These are phyloP conservation scores for Eleusine indica DNA, from an alignment of 176 grass and related monocot species.

Conservation along the genomic window DNA sequence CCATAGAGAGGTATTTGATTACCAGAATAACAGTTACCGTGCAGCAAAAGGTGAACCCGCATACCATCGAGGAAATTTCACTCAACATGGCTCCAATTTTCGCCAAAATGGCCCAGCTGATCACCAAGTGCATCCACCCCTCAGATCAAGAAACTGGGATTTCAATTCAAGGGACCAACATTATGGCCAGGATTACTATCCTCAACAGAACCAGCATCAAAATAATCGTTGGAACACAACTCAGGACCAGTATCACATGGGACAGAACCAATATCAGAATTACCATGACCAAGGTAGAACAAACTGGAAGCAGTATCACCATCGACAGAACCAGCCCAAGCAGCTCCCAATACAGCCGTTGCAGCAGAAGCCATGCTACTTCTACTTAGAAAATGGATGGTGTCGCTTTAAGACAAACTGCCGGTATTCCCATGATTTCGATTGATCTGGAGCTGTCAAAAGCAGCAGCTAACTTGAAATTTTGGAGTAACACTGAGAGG, in stretches of 20 bases:
- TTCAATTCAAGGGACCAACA: slow-evolving; percentile 15
- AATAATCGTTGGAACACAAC: not conserved
- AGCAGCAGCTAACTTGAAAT: not conserved
- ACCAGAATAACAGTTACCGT: not conserved
- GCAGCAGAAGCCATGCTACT: not conserved
- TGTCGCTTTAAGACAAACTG: slow-evolving; percentile 41
- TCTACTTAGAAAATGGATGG: slow-evolving; percentile 33
- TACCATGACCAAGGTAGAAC: not conserved
- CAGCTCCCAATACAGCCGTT: not conserved
- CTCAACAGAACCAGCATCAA: not conserved
- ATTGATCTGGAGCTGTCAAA: not conserved
- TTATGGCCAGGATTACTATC: not conserved
- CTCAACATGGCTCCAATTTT: slow-evolving; percentile 31
- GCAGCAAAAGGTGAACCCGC: not conserved
- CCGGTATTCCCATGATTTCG: slow-evolving; percentile 41
- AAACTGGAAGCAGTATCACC: slow-evolving; percentile 3
- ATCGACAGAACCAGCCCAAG: slow-evolving; percentile 1
- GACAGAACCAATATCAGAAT: not conserved
- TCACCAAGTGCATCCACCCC: slow-evolving; percentile 13
- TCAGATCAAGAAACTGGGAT: slow-evolving; percentile 21
- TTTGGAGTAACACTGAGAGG: not conserved
- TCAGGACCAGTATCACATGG: not conserved
- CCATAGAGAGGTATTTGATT: not conserved
- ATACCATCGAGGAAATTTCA: slow-evolving; percentile 12
- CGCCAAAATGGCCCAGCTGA: not conserved